A percentile compares a stretch with the other conserved stretches of the same genome.
Evolutionary conservation across 176 grass and related monocot species (phyloP).

Genomic region (Elaeis guineensis): DNA sequence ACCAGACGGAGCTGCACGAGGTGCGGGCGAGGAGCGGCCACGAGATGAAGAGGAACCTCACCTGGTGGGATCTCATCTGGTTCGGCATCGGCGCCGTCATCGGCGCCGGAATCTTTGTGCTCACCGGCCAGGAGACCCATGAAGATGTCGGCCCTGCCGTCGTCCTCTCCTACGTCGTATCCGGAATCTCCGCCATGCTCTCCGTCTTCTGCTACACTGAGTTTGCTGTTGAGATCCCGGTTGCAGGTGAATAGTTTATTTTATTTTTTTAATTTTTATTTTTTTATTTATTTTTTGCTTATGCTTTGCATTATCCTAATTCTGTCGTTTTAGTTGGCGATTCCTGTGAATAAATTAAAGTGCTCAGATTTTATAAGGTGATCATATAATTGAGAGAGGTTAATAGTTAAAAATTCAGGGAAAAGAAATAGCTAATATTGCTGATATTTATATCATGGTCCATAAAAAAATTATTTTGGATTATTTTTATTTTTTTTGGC

Average conservation of each 20-base stretch:
- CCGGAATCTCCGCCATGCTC: background rate
- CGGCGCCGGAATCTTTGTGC: slow-evolving; percentile 75
- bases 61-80: slow-evolving; percentile 81
- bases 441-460: no score
- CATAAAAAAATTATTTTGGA: no score
- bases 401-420: no score
- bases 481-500: no score
- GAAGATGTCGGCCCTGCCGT: background rate
- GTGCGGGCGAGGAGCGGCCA: slow-evolving; percentile 44
- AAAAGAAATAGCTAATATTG: no score
- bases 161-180: background rate
- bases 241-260: background rate
- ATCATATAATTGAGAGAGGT: no score
- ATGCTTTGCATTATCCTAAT: no score
- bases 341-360: no score
- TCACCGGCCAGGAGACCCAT: slow-evolving; percentile 39
- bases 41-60: slow-evolving; percentile 53
- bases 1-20: slow-evolving; percentile 46
- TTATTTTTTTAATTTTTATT: no score
- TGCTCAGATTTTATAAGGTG: no score
- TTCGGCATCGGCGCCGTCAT: slow-evolving; percentile 77
- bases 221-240: background rate
- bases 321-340: no score
- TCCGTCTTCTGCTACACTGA: slow-evolving; percentile 11
- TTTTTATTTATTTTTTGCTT: no score